A percentile compares a stretch with the other conserved stretches of the same genome.
phyloP scores from a whole-genome alignment of 257 asterid genomes.

The Solanum paucissectum region DNA sequence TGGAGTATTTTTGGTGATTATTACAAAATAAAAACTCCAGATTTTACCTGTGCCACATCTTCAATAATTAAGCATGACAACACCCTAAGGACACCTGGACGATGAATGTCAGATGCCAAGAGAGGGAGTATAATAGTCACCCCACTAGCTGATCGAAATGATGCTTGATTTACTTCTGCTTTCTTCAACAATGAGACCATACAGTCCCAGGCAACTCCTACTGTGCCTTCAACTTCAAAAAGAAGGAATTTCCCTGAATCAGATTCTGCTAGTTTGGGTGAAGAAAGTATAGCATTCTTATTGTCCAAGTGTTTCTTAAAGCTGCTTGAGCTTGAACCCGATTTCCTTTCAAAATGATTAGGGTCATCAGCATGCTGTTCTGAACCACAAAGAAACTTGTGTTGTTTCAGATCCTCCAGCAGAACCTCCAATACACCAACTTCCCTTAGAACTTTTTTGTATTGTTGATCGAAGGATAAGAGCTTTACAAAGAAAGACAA shows the following conservation, averaged over 20 bases:
- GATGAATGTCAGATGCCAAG: slow-evolving; percentile 77
- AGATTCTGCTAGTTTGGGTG: slow-evolving; percentile 81
- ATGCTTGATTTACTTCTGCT: slow-evolving; percentile 78
- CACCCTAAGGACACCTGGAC: slow-evolving; percentile 81
- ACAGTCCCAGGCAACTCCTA: slow-evolving; percentile 88
- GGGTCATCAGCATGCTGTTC: slow-evolving; percentile 47
- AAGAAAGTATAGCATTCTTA: slow-evolving; percentile 84
- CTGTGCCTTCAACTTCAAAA: slow-evolving; percentile 70
- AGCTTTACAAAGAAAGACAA: slow-evolving; percentile 89
- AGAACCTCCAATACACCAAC: slow-evolving; percentile 96
- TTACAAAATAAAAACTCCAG: neutral
- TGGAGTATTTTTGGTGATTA: neutral
- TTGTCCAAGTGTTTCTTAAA: slow-evolving; percentile 72
- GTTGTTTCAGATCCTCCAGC: slow-evolving; percentile 92
- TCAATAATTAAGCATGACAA: slow-evolving; percentile 90
- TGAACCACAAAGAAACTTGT: slow-evolving; percentile 59
- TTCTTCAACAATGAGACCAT: slow-evolving; percentile 78
- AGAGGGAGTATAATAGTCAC: slow-evolving; percentile 71
- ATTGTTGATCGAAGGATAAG: slow-evolving; percentile 91
- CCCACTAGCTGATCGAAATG: slow-evolving; percentile 83
- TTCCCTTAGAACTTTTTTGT: slow-evolving; percentile 90
- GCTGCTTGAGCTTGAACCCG: slow-evolving; percentile 62
- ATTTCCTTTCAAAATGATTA: slow-evolving; percentile 50
- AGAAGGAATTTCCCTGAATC: slow-evolving; percentile 72
- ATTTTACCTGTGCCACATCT: slow-evolving; percentile 60